Percentiles rank a stretch among this genome's conserved stretches.
phyloP scores from a whole-genome alignment of 805 yeast species.

The Yarrowia sp. region DNA sequence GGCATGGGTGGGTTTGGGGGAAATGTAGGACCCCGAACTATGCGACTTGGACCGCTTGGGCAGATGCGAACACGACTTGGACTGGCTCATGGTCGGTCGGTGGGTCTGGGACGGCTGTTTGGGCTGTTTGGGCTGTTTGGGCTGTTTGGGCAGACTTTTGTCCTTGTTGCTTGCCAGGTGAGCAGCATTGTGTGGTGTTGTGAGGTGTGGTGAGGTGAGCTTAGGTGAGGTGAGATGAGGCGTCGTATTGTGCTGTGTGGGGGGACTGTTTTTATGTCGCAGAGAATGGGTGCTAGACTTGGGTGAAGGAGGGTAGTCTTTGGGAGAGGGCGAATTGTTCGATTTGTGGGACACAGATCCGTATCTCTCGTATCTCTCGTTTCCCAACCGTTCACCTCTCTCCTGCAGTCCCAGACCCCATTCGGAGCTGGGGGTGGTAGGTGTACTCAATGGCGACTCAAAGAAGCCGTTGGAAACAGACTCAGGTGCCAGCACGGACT shows the following conservation, averaged over 20 bases:
- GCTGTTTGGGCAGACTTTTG: not conserved
- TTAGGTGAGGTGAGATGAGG: too few relatives aligned
- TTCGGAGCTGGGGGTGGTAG: not conserved
- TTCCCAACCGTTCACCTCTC: too few relatives aligned
- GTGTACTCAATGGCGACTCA: constrained; percentile 7
- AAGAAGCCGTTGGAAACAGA: constrained; percentile 22
- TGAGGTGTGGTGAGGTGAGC: not conserved
- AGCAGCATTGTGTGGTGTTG: not conserved
- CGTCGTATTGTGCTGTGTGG: not conserved
- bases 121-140: too few relatives aligned
- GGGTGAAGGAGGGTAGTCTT: too few relatives aligned
- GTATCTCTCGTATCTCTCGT: too few relatives aligned
- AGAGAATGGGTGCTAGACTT: too few relatives aligned
- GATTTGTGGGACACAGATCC: too few relatives aligned
- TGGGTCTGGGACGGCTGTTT: too few relatives aligned
- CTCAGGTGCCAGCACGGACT: constrained; percentile 3
- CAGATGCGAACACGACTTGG: constrained; percentile 15
- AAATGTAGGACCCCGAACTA: not conserved
- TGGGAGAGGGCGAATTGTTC: too few relatives aligned
- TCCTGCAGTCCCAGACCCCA: not conserved
- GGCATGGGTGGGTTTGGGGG: not conserved
- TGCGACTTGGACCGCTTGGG: constrained; percentile 2
- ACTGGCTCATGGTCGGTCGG: not conserved
- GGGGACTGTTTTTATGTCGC: too few relatives aligned
- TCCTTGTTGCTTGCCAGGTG: not conserved